These are phyloP conservation scores for Conoideocrella luteorostrata DNA, from an alignment of 2,329 filamentous ascomycete species.

Conservation along the genomic window DNA sequence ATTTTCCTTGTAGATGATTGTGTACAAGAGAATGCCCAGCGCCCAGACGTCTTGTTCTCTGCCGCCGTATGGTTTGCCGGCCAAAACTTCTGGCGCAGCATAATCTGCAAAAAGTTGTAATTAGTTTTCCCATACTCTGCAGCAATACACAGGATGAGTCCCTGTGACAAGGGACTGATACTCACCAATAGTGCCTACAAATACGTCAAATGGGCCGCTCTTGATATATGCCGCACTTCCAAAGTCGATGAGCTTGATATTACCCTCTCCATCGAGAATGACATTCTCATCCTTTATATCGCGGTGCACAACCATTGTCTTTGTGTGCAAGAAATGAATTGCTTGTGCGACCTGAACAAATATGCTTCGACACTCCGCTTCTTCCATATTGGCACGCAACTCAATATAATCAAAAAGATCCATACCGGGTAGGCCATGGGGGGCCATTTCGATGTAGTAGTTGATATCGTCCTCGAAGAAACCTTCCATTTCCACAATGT, in stretches of 20 bases:
- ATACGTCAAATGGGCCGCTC: constrained; percentile 96
- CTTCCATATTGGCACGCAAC: constrained; percentile 91
- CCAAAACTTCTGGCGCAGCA: constrained; percentile 94
- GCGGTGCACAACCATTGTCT: constrained; percentile 86
- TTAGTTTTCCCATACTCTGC: background rate
- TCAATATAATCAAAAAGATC: constrained; percentile 99
- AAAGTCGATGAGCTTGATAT: constrained; percentile 97
- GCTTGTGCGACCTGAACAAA: constrained; percentile 90
- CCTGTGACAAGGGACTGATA: too few species aligned
- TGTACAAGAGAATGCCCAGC: constrained; percentile 92
- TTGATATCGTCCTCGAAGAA: constrained; percentile 79
- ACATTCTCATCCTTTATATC: constrained; percentile 99
- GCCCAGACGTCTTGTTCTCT: constrained; percentile 99
- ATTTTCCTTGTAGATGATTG: constrained; percentile 99
- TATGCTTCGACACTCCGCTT: constrained; percentile 87
- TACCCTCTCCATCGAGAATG: constrained; percentile 87
- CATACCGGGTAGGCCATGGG: constrained; percentile 93
- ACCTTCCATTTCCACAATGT: constrained; percentile 67
- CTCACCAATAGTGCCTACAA: constrained; percentile 95
- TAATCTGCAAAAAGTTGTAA: constrained; percentile 59
- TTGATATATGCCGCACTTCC: constrained; percentile 98
- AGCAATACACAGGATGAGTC: too few species aligned
- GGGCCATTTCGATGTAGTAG: constrained; percentile 98
- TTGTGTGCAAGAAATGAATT: constrained; percentile 84
- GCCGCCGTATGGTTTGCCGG: constrained; percentile 83